Conservation (phyloP, 306 rosid genomes). For the Adenanthera pavonina region DNA sequence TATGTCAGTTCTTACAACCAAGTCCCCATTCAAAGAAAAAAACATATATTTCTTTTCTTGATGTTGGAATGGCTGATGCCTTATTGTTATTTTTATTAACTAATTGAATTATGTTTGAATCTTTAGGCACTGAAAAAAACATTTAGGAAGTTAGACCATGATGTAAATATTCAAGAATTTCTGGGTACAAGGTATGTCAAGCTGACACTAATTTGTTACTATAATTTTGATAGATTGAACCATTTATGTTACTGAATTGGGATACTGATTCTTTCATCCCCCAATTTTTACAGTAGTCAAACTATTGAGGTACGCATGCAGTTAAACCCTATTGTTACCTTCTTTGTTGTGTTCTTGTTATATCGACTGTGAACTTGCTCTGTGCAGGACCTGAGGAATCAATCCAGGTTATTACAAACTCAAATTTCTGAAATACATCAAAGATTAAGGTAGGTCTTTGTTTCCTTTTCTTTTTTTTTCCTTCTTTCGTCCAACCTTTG, state of each 20-base stretch:
- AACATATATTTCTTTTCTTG: neutral
- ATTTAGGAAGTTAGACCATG: constrained; percentile 77
- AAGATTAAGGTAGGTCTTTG: constrained; percentile 66
- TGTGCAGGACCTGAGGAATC: constrained; percentile 67
- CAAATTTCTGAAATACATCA: constrained; percentile 67
- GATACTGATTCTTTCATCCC: constrained; percentile 27
- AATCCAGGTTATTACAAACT: constrained; percentile 53
- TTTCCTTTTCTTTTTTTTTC: neutral
- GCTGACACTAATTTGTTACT: neutral
- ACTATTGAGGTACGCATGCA: constrained; percentile 64
- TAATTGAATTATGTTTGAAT: constrained; percentile 44
- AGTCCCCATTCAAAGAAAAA: neutral
- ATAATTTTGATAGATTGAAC: neutral
- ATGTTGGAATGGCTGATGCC: neutral
- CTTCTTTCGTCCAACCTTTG: neutral
- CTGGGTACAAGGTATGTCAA: constrained; percentile 66
- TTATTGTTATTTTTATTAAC: constrained; percentile 27
- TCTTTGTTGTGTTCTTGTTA: constrained; percentile 9
- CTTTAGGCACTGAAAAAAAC: constrained; percentile 72
- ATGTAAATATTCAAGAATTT: constrained; percentile 70
- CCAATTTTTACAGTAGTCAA: constrained; percentile 66
- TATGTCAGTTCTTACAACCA: constrained; percentile 49
- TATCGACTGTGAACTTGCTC: neutral
- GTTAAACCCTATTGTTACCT: neutral
- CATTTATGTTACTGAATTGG: neutral